Evolutionary conservation across 2,329 filamentous ascomycete genomes (phyloP), one percentile per base, ranked within the genome.

Genomic region (Monosporascus sp.): DNA sequence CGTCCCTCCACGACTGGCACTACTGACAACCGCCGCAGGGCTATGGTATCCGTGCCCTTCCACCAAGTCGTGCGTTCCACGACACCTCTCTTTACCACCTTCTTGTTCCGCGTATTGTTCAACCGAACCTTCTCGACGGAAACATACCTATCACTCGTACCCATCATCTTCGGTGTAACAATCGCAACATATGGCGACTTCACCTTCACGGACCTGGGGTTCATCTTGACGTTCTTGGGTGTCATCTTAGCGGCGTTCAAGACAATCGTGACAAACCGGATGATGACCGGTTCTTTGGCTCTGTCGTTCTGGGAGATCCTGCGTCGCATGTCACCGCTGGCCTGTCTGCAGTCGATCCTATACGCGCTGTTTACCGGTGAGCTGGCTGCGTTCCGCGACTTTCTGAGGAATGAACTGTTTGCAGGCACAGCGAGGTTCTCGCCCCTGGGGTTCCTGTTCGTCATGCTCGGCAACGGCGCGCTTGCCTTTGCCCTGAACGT

Each of bases 11-110:
- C 17, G 19, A 11, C 38, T 24, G 37, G 43, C 51, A 48, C 36
- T 50, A 24, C 27, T 40, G 22, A 31, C n/a, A 38, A 16, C 19
- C 20, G 9, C 14, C 31, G 7, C n/a, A 69, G 65, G 38, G 73
- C 72, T 56, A 76, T 83, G 76, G 82, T 83, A 38, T 85, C 83
- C 0, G 80, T 86, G n/a, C 80, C 83, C 2, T 86, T 86, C 68
- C 84, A 85, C 67, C 83, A 86, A 66, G 82, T 84, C 54, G 78
- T 85, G 67, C 78, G 83, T 58, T 83, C 83, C 56, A 80, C 82
- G 20, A 81, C 77, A 55, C 83, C 83, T 27, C 76, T 85, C 61
- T 82, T 85, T 65, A 84, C 83, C 50, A 79, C 85, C 52, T 66
- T 83, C 57, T 83, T 86, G 65, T 84, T 82, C 72, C 78, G 80